These are phyloP conservation scores for Fusarium chaquense DNA, from an alignment of 2,329 filamentous ascomycete genomes.

Conservation along the genomic window DNA sequence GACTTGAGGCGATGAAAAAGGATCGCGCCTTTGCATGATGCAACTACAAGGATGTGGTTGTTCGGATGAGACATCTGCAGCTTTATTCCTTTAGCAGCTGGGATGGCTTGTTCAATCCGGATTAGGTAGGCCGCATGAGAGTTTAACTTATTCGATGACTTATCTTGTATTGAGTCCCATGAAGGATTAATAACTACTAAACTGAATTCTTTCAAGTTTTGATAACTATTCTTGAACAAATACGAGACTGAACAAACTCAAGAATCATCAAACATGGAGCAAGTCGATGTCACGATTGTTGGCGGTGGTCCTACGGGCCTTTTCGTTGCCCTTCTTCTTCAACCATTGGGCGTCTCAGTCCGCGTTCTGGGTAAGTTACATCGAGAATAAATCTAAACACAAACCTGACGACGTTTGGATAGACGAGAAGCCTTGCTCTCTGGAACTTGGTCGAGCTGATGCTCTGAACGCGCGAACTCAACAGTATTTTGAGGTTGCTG, in stretches of 20 bases:
- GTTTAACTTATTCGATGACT: not conserved
- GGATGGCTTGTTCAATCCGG: not conserved
- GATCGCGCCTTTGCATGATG: not conserved
- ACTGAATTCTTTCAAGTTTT: not conserved
- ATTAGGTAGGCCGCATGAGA: not conserved
- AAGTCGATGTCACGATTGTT: slow-evolving; percentile 13
- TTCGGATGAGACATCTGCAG: not conserved
- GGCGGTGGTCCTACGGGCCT: slow-evolving; percentile 61
- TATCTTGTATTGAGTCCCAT: not conserved
- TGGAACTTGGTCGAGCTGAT: slow-evolving; percentile 60
- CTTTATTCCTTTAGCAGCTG: not conserved
- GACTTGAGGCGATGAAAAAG: not conserved
- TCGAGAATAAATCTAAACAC: fast-evolving
- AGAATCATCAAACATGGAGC: slow-evolving; percentile 4
- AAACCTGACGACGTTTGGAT: not conserved
- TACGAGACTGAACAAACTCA: too few relatives aligned
- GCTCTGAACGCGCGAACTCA: slow-evolving; percentile 63
- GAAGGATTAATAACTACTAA: not conserved
- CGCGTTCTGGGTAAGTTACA: slow-evolving; percentile 52
- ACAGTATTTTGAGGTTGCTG: slow-evolving; percentile 60
- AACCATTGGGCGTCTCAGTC: slow-evolving; percentile 57
- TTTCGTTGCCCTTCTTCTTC: slow-evolving; percentile 58
- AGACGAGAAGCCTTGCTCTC: slow-evolving; percentile 56
- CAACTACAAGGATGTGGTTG: fast-evolving
- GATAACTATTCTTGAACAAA: too few relatives aligned